Conservation (phyloP, 2,329 filamentous ascomycete genomes). For the Dactylellina haptotyla region DNA sequence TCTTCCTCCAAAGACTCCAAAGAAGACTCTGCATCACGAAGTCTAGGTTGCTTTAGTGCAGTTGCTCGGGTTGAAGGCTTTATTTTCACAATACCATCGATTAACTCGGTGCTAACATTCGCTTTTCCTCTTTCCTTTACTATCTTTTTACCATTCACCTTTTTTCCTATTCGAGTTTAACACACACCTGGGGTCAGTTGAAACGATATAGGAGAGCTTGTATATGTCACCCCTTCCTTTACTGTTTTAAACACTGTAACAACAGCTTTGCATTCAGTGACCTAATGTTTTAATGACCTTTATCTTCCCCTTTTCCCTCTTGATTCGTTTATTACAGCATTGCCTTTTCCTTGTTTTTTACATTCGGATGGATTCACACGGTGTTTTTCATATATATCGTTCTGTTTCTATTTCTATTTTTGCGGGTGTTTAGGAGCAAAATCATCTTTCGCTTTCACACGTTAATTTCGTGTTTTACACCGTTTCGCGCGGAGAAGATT, state of each 20-base stretch:
- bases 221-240: conserved; percentile 41
- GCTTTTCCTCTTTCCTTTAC: conserved; percentile 16
- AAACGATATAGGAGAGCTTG: conserved; percentile 54
- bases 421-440: conserved; percentile 46
- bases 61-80: conserved; percentile 36
- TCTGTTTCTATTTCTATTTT: conserved; percentile 13
- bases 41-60: conserved; percentile 53
- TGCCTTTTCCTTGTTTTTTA: conserved; percentile 40
- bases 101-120: conserved; percentile 22
- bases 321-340: conserved; percentile 30
- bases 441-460: conserved; percentile 36
- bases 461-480: conserved; percentile 22
- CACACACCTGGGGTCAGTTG: conserved; percentile 46
- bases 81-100: conserved; percentile 7
- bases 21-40: conserved; percentile 54
- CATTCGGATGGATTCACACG: conserved; percentile 34
- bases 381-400: conserved; percentile 7
- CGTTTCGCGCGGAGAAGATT: conserved; percentile 30
- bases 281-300: conserved; percentile 51
- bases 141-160: conserved; percentile 13
- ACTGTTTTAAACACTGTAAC: conserved; percentile 42
- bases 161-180: conserved; percentile 11
- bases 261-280: conserved; percentile 50
- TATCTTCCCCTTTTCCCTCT: no score
- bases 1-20: conserved; percentile 55